Conservation (phyloP, 2,329 filamentous ascomycete genomes). For the Aspergillus transmontanensis region DNA sequence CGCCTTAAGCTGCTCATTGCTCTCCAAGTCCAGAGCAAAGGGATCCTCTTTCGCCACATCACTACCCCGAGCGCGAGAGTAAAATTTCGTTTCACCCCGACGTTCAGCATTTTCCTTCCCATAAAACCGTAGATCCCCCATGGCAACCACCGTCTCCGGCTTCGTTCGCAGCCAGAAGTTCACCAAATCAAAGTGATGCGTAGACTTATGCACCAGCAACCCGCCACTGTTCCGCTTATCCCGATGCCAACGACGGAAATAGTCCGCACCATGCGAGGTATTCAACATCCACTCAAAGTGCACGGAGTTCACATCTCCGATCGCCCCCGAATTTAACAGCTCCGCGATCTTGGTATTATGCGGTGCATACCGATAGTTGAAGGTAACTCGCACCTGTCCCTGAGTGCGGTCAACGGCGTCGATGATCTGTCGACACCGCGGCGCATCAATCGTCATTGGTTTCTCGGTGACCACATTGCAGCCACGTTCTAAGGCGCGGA, state of each 20-base stretch:
- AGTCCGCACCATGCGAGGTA: slow-evolving; percentile 63
- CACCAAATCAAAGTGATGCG: slow-evolving; percentile 65
- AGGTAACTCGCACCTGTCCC: slow-evolving; percentile 58
- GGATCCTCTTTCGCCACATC: slow-evolving; percentile 56
- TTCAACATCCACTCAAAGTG: slow-evolving; percentile 68
- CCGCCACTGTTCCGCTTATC: slow-evolving; percentile 63
- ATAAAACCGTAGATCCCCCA: slow-evolving; percentile 63
- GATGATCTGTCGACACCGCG: slow-evolving; percentile 58
- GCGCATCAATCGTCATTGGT: slow-evolving; percentile 65
- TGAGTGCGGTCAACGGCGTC: slow-evolving; percentile 55
- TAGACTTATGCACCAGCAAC: slow-evolving; percentile 64
- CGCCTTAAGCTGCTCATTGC: slow-evolving; percentile 57
- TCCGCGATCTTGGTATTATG: slow-evolving; percentile 64
- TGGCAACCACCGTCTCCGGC: slow-evolving; percentile 60
- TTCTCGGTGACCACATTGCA: slow-evolving; percentile 66
- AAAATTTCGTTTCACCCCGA: slow-evolving; percentile 54
- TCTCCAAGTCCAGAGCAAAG: slow-evolving; percentile 60
- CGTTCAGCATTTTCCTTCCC: slow-evolving; percentile 63
- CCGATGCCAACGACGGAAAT: slow-evolving; percentile 66
- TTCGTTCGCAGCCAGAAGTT: slow-evolving; percentile 64
- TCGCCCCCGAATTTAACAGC: slow-evolving; percentile 56
- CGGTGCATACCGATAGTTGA: slow-evolving; percentile 68
- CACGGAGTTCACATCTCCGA: slow-evolving; percentile 59
- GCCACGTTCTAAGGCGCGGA: slow-evolving; percentile 60
- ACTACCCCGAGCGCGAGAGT: slow-evolving; percentile 51